A percentile compares a stretch with the other conserved stretches of the same genome.
Conservation (phyloP, 1,284 basidiomycete genomes). For the Ganoderma lucidum region DNA sequence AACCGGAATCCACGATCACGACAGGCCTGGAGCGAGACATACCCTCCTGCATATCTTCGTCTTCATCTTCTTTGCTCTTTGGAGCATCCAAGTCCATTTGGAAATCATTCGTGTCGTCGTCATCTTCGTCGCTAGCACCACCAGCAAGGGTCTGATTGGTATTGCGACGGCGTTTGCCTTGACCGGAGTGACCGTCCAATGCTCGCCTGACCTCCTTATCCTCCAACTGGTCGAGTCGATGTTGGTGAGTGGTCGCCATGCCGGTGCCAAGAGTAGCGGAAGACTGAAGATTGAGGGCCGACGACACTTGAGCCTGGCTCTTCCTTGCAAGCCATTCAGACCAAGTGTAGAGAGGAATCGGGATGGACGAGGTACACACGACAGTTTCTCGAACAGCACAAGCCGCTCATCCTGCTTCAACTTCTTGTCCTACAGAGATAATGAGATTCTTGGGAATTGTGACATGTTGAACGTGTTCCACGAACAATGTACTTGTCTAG, state of each 20-base stretch:
- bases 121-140: constrained; percentile 47
- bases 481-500: constrained; percentile 86
- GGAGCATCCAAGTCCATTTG: constrained; percentile 23
- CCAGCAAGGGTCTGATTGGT: constrained; percentile 40
- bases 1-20: constrained; percentile 41
- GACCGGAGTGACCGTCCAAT: constrained; percentile 49
- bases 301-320: constrained; percentile 73
- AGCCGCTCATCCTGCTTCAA: constrained; percentile 84
- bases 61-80: not conserved
- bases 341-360: constrained; percentile 9
- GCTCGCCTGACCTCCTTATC: constrained; percentile 64
- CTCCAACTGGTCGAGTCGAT: constrained; percentile 65
- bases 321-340: constrained; percentile 56
- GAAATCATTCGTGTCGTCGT: constrained; percentile 25
- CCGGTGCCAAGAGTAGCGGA: constrained; percentile 84
- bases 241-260: constrained; percentile 63
- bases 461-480: constrained; percentile 13
- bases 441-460: constrained; percentile 4
- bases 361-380: constrained; percentile 56
- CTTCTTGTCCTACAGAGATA: constrained; percentile 74
- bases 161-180: constrained; percentile 53
- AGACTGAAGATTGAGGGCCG: constrained; percentile 67
- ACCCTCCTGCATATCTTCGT: constrained; percentile 29
- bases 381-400: constrained; percentile 76
- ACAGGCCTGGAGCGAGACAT: constrained; percentile 38